These are phyloP conservation scores for Candida michaelii DNA, from an alignment of 805 yeast species.

Conservation along the genomic window DNA sequence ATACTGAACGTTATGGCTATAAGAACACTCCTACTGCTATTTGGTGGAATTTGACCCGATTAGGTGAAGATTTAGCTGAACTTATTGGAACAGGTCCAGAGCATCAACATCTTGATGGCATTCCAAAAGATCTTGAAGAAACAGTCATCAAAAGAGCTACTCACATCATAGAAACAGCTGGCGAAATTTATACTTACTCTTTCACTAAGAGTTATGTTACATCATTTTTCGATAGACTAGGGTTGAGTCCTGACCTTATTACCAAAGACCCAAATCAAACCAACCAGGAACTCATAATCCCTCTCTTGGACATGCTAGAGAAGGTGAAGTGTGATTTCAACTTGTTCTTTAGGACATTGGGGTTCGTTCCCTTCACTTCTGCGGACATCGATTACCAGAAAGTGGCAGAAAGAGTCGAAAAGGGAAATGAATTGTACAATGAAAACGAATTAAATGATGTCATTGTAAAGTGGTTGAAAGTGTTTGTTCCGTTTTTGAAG, in stretches of 20 bases:
- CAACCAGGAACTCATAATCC: slow-evolving; percentile 48
- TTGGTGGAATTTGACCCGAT: slow-evolving; percentile 88
- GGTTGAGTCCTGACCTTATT: slow-evolving; percentile 47
- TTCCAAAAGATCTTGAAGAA: slow-evolving; percentile 51
- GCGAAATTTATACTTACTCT: slow-evolving; percentile 61
- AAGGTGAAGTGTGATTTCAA: slow-evolving; percentile 75
- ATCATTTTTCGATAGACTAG: slow-evolving; percentile 65
- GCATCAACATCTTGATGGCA: slow-evolving; percentile 41
- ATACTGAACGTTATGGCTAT: slow-evolving; percentile 67
- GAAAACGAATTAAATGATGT: slow-evolving; percentile 41
- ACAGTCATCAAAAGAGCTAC: slow-evolving; percentile 61
- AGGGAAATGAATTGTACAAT: slow-evolving; percentile 11
- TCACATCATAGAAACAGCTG: slow-evolving; percentile 59
- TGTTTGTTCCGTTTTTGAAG: slow-evolving; percentile 45
- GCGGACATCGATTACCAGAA: slow-evolving; percentile 6
- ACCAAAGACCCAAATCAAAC: slow-evolving; percentile 38
- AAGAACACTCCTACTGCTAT: slow-evolving; percentile 81
- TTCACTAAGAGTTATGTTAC: slow-evolving; percentile 60
- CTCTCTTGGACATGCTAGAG: slow-evolving; percentile 60
- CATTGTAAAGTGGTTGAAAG: slow-evolving; percentile 51
- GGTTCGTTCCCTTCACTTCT: slow-evolving; percentile 37
- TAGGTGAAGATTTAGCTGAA: slow-evolving; percentile 83
- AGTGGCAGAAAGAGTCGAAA: slow-evolving; percentile 2
- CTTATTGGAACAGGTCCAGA: slow-evolving; percentile 70
- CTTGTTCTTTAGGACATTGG: slow-evolving; percentile 68